Conservation (phyloP, 441 rosid species). For the Eruca vesicaria region DNA sequence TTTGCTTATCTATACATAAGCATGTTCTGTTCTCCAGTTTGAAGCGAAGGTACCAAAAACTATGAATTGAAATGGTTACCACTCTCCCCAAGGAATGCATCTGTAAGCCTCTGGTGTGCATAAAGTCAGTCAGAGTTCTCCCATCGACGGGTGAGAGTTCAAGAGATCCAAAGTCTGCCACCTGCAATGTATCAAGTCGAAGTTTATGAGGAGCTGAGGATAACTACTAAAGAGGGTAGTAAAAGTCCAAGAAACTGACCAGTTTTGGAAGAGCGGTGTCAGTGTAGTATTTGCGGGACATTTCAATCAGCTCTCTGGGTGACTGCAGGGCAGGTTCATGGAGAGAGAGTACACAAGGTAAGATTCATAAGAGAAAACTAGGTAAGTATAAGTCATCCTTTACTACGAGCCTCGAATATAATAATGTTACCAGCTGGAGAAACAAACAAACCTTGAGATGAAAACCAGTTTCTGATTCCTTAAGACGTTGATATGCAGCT, state of each 20-base stretch:
- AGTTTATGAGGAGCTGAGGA: constrained; percentile 21
- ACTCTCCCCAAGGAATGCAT: constrained; percentile 75
- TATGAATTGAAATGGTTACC: constrained; percentile 43
- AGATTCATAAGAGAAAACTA: constrained; percentile 33
- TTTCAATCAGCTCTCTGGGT: constrained; percentile 69
- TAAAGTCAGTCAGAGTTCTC: constrained; percentile 81
- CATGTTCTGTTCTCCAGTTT: constrained; percentile 15
- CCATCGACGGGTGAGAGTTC: constrained; percentile 91
- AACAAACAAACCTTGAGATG: constrained; percentile 69
- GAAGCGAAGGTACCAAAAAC: constrained; percentile 16
- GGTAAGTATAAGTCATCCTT: constrained; percentile 3
- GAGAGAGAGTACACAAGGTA: constrained; percentile 35
- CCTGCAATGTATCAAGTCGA: constrained; percentile 42
- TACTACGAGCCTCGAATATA: constrained; percentile 8
- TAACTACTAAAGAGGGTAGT: constrained; percentile 20
- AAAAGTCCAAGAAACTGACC: constrained; percentile 49
- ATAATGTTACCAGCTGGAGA: constrained; percentile 17
- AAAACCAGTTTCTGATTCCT: constrained; percentile 81
- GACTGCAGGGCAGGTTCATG: constrained; percentile 41
- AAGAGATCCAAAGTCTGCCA: constrained; percentile 88
- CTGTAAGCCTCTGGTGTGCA: constrained; percentile 83
- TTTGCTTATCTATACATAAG: constrained; percentile 10
- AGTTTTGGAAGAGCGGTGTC: constrained; percentile 82
- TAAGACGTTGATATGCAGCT: constrained; percentile 65
- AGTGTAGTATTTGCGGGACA: constrained; percentile 65